These are phyloP conservation scores for Dactylellina parvicollis DNA, from an alignment of 2,329 filamentous ascomycete genomes.

Conservation along the genomic window DNA sequence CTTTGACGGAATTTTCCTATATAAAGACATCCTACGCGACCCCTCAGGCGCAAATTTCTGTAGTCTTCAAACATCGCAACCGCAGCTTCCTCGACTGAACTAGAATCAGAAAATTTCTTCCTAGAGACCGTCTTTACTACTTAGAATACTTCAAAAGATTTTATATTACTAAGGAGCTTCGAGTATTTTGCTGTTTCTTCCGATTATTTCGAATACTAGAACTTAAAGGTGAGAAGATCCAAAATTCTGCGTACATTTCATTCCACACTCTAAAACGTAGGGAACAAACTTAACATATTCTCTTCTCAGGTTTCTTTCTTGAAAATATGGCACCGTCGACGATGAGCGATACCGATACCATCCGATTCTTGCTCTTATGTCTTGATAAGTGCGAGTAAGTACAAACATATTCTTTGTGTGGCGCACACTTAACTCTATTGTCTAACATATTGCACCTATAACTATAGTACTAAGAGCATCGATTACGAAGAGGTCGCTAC, in stretches of 20 bases:
- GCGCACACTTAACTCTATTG: too few species aligned
- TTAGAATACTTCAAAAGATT: too few species aligned
- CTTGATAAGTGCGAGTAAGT: constrained; percentile 53
- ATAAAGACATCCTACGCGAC: constrained; percentile 2
- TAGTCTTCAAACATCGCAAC: background rate
- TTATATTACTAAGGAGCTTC: too few species aligned
- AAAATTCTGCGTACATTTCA: too few species aligned
- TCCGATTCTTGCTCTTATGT: constrained; percentile 39
- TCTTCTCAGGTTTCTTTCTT: background rate
- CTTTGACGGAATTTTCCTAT: constrained; percentile 12
- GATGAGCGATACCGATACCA: constrained; percentile 27
- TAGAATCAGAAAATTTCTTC: too few species aligned
- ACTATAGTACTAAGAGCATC: constrained; percentile 34
- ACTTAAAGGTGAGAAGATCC: too few species aligned
- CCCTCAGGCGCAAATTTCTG: constrained; percentile 4
- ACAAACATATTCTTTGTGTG: too few species aligned
- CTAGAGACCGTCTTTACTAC: too few species aligned
- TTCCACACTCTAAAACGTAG: too few species aligned
- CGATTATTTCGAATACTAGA: too few species aligned
- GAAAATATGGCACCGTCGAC: constrained; percentile 25
- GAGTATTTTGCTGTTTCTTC: too few species aligned
- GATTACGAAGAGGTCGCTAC: constrained; percentile 39
- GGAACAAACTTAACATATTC: too few species aligned
- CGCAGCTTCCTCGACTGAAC: constrained; percentile 1
- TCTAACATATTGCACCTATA: background rate